Conservation (phyloP, 768 basidiomycete species). For the Podaxis rugospora region DNA sequence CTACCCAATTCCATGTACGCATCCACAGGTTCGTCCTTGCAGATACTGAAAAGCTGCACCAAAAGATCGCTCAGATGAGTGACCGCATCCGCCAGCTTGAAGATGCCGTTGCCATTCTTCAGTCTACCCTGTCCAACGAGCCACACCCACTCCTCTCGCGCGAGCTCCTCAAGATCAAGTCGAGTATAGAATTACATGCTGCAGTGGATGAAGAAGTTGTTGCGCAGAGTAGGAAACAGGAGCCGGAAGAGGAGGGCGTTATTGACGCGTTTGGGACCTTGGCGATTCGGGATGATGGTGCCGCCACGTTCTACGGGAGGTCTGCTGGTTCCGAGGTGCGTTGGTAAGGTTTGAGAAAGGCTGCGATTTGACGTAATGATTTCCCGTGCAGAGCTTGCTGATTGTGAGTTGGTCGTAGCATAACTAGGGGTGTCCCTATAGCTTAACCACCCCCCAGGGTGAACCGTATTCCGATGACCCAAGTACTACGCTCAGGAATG, state of each 20-base stretch:
- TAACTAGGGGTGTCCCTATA: not conserved
- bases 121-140: slow-evolving; percentile 44
- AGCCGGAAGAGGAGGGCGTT: slow-evolving; percentile 41
- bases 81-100: slow-evolving; percentile 70
- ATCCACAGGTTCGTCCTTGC: slow-evolving; percentile 59
- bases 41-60: slow-evolving; percentile 65
- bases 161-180: slow-evolving; percentile 62
- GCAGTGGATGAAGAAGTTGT: slow-evolving; percentile 40
- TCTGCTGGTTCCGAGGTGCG: slow-evolving; percentile 70
- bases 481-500: not conserved
- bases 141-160: slow-evolving; percentile 56
- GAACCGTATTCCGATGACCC: not conserved
- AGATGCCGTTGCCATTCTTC: slow-evolving; percentile 56
- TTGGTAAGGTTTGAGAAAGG: not conserved
- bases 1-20: no score
- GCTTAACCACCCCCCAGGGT: slow-evolving; percentile 4
- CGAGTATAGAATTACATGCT: slow-evolving; percentile 62
- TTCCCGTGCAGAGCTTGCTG: slow-evolving; percentile 40
- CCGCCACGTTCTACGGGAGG: slow-evolving; percentile 67
- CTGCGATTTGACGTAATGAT: slow-evolving; percentile 10
- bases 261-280: slow-evolving; percentile 69
- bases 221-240: slow-evolving; percentile 35
- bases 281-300: slow-evolving; percentile 66
- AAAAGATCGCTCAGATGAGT: slow-evolving; percentile 64
- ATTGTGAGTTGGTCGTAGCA: slow-evolving; percentile 40